phyloP scores from a whole-genome alignment of 1,284 basidiomycete species.

The Leucoagaricus sp. region DNA sequence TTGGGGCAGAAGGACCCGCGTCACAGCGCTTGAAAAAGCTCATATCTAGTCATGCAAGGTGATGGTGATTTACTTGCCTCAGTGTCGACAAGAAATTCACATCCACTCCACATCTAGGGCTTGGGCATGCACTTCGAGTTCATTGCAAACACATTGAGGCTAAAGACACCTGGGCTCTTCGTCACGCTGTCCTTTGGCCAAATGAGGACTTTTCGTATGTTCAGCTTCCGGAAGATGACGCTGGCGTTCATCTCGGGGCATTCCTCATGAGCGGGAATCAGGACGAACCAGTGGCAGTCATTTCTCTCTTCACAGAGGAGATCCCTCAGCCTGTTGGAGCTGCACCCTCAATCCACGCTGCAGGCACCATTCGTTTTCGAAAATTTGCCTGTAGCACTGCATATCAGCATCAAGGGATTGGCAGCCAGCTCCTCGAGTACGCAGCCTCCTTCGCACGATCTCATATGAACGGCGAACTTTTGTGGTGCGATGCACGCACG shows the following conservation, averaged over 20 bases:
- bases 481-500: constrained; percentile 61
- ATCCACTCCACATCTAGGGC: neutral
- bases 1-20: constrained; percentile 1
- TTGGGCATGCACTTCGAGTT: neutral
- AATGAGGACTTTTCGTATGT: constrained; percentile 49
- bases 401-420: constrained; percentile 51
- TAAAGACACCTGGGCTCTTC: constrained; percentile 48
- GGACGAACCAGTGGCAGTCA: constrained; percentile 45
- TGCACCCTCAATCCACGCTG: neutral
- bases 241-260: constrained; percentile 54
- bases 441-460: constrained; percentile 38
- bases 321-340: constrained; percentile 32
- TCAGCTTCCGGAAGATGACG: constrained; percentile 50
- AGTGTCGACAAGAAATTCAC: neutral
- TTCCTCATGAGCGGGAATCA: constrained; percentile 36
- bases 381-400: constrained; percentile 58
- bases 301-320: constrained; percentile 55
- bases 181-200: constrained; percentile 62
- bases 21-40: constrained; percentile 1
- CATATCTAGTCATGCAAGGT: too few species aligned
- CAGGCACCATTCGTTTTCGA: constrained; percentile 46
- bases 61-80: neutral
- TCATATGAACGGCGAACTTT: constrained; percentile 36
- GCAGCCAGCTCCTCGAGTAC: constrained; percentile 46
- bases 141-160: constrained; percentile 27